These are phyloP conservation scores for Pontederia crassipes DNA, from an alignment of 176 grass and related monocot species.

Conservation along the genomic window DNA sequence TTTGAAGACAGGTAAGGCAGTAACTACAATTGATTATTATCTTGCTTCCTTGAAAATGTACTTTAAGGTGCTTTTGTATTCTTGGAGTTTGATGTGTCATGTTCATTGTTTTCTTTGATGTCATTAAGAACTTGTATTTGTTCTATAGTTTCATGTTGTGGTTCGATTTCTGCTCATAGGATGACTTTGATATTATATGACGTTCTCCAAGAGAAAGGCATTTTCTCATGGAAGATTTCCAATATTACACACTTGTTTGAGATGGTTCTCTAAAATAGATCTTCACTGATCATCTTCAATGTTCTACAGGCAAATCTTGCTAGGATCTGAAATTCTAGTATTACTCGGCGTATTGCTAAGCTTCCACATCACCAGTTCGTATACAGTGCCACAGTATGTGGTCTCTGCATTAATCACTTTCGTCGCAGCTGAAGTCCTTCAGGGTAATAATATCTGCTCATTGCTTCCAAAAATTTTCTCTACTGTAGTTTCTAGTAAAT, in stretches of 20 bases:
- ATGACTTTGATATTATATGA: too few relatives aligned
- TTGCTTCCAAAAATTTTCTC: not conserved
- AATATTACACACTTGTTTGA: not conserved
- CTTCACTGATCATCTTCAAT: not conserved
- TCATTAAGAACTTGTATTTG: too few relatives aligned
- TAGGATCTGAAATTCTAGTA: slow-evolving; percentile 6
- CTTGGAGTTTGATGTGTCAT: too few relatives aligned
- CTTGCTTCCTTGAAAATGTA: too few relatives aligned
- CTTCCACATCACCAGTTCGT: not conserved
- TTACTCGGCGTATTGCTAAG: not conserved
- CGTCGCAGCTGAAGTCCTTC: slow-evolving; percentile 10
- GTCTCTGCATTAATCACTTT: slow-evolving; percentile 8
- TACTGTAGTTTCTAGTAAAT: not conserved
- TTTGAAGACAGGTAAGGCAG: slow-evolving; percentile 83
- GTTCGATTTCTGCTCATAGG: too few relatives aligned
- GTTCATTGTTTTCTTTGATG: too few relatives aligned
- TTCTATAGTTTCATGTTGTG: not conserved
- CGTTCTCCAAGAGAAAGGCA: too few relatives aligned
- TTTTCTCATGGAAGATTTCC: too few relatives aligned
- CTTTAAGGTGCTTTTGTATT: too few relatives aligned
- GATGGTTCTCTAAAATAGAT: not conserved
- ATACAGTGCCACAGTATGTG: slow-evolving; percentile 7
- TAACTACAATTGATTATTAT: too few relatives aligned
- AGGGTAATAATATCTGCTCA: not conserved
- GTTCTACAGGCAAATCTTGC: slow-evolving; percentile 4